Evolutionary conservation across 83 land plant genomes (phyloP).

Genomic region (Picea abies): DNA sequence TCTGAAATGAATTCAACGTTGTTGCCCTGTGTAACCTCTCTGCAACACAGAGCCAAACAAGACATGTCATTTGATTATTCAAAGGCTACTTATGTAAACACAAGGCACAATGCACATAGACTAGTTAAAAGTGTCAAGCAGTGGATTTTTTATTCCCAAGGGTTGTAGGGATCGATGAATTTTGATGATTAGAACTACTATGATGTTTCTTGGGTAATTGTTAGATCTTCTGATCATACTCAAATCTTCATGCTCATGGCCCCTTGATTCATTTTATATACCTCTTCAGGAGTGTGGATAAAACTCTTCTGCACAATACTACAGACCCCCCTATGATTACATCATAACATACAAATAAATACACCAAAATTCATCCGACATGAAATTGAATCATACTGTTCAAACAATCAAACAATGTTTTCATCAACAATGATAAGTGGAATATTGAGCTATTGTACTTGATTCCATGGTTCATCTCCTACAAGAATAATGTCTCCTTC

Average conservation of each 20-base stretch:
- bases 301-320: constrained; percentile 44
- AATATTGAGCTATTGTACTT: constrained; percentile 17
- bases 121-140: neutral
- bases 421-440: neutral
- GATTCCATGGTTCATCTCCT: constrained; percentile 66
- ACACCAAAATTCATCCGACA: neutral
- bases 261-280: constrained; percentile 19
- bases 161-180: neutral
- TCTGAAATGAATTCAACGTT: neutral
- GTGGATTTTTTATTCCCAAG: neutral
- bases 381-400: neutral
- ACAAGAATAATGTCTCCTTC: constrained; percentile 77
- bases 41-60: neutral
- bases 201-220: neutral
- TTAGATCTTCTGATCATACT: neutral
- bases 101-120: neutral
- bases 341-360: neutral
- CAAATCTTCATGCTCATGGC: constrained; percentile 23
- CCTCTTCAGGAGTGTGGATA: too few relatives aligned
- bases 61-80: neutral
- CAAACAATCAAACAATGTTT: neutral
- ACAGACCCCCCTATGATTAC: constrained; percentile 51
- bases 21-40: neutral
- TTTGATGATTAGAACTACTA: neutral
- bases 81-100: neutral